Evolutionary conservation across 352 stramenopile genomes (phyloP), one percentile per base, ranked within the genome.

Genomic region (Pythium periplocum): DNA sequence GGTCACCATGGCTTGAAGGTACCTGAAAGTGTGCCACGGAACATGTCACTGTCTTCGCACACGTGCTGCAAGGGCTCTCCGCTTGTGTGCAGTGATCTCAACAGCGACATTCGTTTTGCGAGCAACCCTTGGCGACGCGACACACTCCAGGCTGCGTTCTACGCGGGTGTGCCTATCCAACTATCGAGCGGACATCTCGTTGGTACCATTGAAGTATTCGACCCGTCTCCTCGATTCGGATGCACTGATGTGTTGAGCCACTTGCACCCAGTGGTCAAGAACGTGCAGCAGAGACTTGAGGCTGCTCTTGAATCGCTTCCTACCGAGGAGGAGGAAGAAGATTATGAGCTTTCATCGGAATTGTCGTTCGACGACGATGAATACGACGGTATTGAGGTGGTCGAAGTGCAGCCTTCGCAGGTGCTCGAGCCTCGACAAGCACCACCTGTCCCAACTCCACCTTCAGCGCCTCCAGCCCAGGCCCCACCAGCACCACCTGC

Each of bases 141-240:
- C 38, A 39, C 55, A 39, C 56, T 85, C 4, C 66, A 69, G 32
- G 64, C 75, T 7, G 57, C 54, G 1, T 94, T 95, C 43, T 94
- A 95, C 51, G 83, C 80, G 1, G 87, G 83, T 10, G 92, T 92
- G 40, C 86, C 86, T 26, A 44, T 95, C 17, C 72, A 76, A 37
- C 71, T 93, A 6, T 73, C 69, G 31, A 87, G 83, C 32, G 80
- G 81, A 35, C 71, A 85, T 55, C 80, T 80, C 17, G 68, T 93
- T 35, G 83, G 83, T 26, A 64, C 68, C 3, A 63, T 93, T 33
- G 83, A 93, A 47, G 78, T 93, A 2, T 87, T 83, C 49, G 81
- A 90, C 50, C 38, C 34, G 17, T 66, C 68, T 10, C 56, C 70
- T 4, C 78, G 81, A 4, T 81, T 66, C 46, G 75, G 68, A 17